phyloP scores from a whole-genome alignment of 2,329 filamentous ascomycete species.

The Alternaria postmessia region DNA sequence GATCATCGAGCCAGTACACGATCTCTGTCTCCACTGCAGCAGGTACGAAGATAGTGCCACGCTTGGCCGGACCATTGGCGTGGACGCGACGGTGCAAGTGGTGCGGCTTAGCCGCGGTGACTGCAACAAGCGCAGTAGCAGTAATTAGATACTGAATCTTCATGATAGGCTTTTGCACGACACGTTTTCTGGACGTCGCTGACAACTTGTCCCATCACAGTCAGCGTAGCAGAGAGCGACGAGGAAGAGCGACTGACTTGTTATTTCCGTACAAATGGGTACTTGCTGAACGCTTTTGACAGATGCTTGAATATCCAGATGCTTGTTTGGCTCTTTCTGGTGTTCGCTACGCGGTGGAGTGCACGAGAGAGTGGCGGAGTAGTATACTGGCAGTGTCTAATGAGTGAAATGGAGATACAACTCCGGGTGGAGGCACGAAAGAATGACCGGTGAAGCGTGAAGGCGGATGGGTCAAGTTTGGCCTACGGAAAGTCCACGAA shows the following conservation, averaged over 20 bases:
- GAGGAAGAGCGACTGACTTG: conserved; percentile 15
- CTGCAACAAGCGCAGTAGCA: conserved; percentile 52
- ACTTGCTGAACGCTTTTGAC: not conserved
- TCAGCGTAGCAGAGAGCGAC: conserved; percentile 9
- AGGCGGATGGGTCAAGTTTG: conserved; percentile 11
- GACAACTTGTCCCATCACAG: conserved; percentile 10
- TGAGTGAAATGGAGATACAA: conserved; percentile 45
- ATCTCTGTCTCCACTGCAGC: conserved; percentile 69
- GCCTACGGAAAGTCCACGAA: conserved; percentile 24
- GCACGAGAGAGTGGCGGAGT: conserved; percentile 25
- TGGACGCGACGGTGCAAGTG: conserved; percentile 63
- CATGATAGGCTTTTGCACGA: conserved; percentile 34
- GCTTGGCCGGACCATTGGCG: conserved; percentile 54
- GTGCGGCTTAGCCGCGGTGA: conserved; percentile 67
- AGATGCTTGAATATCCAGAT: not conserved
- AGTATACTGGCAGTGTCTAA: conserved; percentile 38
- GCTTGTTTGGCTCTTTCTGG: conserved; percentile 17
- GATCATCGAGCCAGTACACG: conserved; percentile 75
- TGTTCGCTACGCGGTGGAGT: conserved; percentile 13
- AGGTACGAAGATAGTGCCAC: conserved; percentile 57
- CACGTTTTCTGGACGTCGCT: conserved; percentile 3
- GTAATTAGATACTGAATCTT: conserved; percentile 48
- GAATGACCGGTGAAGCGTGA: conserved; percentile 26
- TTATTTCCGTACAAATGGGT: conserved; percentile 2
- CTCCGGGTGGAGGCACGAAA: conserved; percentile 37